Base-by-base conservation (phyloP, 2,329 filamentous ascomycete genomes). In the Aspergillus sp. region DNA sequence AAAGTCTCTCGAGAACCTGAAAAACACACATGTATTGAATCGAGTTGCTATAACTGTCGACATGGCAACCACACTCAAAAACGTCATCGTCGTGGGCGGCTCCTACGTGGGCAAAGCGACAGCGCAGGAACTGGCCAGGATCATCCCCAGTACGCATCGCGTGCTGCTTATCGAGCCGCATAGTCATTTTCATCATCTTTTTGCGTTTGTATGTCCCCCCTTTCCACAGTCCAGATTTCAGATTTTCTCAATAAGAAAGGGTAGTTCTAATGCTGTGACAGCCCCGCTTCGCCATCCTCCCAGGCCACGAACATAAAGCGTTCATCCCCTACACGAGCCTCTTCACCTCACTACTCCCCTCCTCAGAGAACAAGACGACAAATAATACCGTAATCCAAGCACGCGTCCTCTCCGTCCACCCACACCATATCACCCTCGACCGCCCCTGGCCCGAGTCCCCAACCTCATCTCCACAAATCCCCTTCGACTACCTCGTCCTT, bases 171-270 rank as follows among this genome's bases (percentile, higher is more conserved):
- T 74, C 13, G 74, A 77, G 47, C 65, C 72, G 4, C 74, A 77
- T 57, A 77, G 72, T 25, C 74, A 76, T 48, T 76, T 75, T 57
- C 72, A 77, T 50, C 74, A 77, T 49, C 64, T 77, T 0, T 77
- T 77, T 56, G 69, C 72, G 30, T 77, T 77, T 51, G 73, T 76
- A 57, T 22, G 66, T 64, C n/a, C 15, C 23, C 25, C 28, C 19
- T 3, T 9, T 4, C 2, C 3, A 19, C 13, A 51, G 28, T 34
- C 8, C 25, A 28, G 25, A 4, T 28, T 28, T 19, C 19, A 19
- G 19, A 19, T 19, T 19, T 19, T 19, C 1, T 19, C 19, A 19
- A 19, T 19, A 19, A 19, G 7, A 6, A 4, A 9, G 25, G 13
- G 3, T 17, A 51, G 30, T 11, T 19, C 19, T 28, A 48, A 54